Base-by-base conservation (phyloP, 495 filamentous ascomycete species). In the Lepidopterella palustris region DNA sequence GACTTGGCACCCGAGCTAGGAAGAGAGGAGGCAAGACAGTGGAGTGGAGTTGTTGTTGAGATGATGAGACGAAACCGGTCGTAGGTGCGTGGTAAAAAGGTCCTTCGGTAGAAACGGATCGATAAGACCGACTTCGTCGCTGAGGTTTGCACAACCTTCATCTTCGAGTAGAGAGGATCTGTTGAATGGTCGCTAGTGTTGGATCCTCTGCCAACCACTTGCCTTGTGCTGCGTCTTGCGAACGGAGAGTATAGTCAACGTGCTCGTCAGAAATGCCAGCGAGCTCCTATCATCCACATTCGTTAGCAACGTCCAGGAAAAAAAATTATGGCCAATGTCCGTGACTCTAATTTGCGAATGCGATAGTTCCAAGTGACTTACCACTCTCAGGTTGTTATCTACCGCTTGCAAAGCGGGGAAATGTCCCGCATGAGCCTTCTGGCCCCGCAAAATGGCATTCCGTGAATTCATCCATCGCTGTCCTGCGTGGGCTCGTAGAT, bases 391-490 rank as follows among this genome's bases (percentile, higher is more conserved):
- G 32, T 81, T 77, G 18, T 79, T 75, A 57, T 86, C 82, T 45
- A 81, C 72, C 21, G 72, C 74, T 64, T 82, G 80, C 55, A 95
- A 72, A 48, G 82, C 80, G 6, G 79, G 64, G 26, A 78, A 72
- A 65, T 87, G 81, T 47, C 79, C 76, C 28, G 78, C 71, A 53
- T 79, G 79, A 50, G 87, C 80, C 61, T 77, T 77, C 59, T 82
- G 78, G 40, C 87, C 87, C 62, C 83, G 78, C 25, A 92, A 77
- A 45, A 89, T 76, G 32, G 77, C 75, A 20, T 85, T 79, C 39
- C 90, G 81, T 65, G 85, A 81, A 62, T 89, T 85, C 63, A 88
- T 75, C 91, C 91, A 96, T 70, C 88, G 80, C 65, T 84, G 82
- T 20, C 85, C 88, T 13, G 90, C 89, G 4, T 82, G 82, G 40